Base-by-base conservation (phyloP, 2,329 filamentous ascomycete genomes). In the Exophiala calicioides region DNA sequence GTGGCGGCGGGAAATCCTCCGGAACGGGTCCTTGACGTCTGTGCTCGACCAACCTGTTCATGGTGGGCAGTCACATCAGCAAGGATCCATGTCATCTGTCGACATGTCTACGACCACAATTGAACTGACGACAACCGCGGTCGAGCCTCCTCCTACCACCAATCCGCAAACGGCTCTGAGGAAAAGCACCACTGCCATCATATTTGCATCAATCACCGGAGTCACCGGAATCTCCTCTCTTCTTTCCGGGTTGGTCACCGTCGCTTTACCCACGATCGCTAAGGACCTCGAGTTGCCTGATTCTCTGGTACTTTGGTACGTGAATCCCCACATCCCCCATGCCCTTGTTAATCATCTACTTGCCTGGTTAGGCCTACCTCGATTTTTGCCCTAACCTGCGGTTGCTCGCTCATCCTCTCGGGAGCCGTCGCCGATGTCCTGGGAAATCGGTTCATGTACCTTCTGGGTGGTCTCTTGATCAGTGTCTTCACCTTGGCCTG, bases 401-500 rank as follows among this genome's bases (percentile, higher is more conserved):
- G 72, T 35, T 75, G 73, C 33, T 71, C 70, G 4, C 68, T 80
- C 0, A 65, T 80, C 1, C 58, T 79, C 2, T 67, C 70, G 3
- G 77, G 77, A 3, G 72, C 76, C 3, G 60, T 79, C 5, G 69
- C 75, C 5, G 76, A 80, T 61, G 69, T 75, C 0, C 65, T 79
- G 3, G 77, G 77, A 0, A 69, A 67, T 32, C 60, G 70, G 38
- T 55, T 66, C 27, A 69, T 77, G 57, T 73, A 76, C 42, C 62
- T 77, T 3, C 60, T 67, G 1, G 76, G 73, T 2, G 72, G 66
- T 16, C 61, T 76, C 2, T 59, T 76, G 3, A 66, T 74, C 39
- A 68, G 66, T 19, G 60, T 63, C 3, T 72, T 71, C 43, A 72
- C 70, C 3, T 56, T 75, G n/a, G 68, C 67, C 2, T 74, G 71